Base-by-base conservation (phyloP, 441 rosid species). In the Eruca vesicaria region DNA sequence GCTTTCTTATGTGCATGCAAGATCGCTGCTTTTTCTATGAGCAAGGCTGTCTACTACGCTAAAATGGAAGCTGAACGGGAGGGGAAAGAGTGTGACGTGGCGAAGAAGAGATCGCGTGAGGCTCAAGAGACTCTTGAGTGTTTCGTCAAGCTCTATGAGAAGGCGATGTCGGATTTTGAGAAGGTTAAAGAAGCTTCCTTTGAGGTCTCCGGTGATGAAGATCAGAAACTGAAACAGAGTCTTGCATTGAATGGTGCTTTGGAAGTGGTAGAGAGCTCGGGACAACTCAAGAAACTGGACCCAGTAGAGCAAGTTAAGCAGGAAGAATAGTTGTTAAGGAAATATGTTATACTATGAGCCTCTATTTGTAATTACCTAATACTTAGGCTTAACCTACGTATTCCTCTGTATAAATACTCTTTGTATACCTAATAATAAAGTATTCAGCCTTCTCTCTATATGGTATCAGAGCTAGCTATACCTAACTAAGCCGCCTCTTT, bases 61-160 rank as follows among this genome's bases (percentile, higher is more conserved):
- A 83, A 81, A 76, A 33, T 63, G 20, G 93, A 90, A 52, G 91
- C 93, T 2, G 98, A 92, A 35, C 83, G 82, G 82, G 86, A 84
- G 75, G 94, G 84, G 1, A 73, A 73, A 75, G 98, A 90, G 58
- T 90, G 89, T 9, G 82, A 88, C 2, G 69, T 83, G 55, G 90
- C 89, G 6, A 82, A 79, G 81, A 91, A 87, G 84, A 89, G 88
- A 76, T 94, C 94, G 2, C 86, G 85, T 29, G 97, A 93, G 80
- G 93, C 94, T 12, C 78, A 84, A 26, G 97, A 93, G 80, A 92
- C 94, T 12, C 78, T 93, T 26, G 97, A 90, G 78, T 77, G 78
- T 41, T 86, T 89, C 9, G 78, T 87, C 2, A 65, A 32, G 59
- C 76, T 79, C 1, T 79, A 59, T 0, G 73, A 28, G 0, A 79